Conservation (phyloP, 441 rosid species). For the Populus hybrid region DNA sequence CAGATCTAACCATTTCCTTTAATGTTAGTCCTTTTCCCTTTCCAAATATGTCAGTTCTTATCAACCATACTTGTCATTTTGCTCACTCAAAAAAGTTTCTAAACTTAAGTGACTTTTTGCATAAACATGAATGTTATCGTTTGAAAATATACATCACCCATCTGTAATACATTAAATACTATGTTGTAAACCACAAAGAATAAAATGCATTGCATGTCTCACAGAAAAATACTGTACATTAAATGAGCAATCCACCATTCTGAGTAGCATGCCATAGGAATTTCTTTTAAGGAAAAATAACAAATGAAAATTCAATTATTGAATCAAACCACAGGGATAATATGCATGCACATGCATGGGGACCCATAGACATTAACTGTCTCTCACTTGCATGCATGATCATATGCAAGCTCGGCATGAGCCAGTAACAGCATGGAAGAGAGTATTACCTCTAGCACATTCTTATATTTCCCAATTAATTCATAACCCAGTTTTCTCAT, state of each 20-base stretch:
- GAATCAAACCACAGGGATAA: background rate
- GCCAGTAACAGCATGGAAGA: conserved; percentile 4
- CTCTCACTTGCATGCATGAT: background rate
- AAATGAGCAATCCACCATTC: background rate
- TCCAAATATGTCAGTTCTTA: background rate
- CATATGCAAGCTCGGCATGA: background rate
- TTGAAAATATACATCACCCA: background rate
- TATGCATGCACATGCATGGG: background rate
- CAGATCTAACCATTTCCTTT: background rate
- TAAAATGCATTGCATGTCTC: background rate
- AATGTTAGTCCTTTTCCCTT: no score
- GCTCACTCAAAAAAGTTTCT: background rate
- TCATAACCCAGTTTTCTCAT: conserved; percentile 86
- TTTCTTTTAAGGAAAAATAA: background rate
- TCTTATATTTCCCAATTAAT: conserved; percentile 59
- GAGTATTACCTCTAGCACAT: conserved; percentile 68
- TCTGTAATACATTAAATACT: no score
- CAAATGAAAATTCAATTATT: background rate
- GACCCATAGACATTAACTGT: background rate
- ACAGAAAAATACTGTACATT: background rate
- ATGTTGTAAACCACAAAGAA: background rate
- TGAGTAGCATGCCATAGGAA: background rate
- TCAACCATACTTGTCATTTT: background rate
- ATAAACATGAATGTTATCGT: background rate
- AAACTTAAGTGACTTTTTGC: background rate